These are phyloP conservation scores for Mycena venus DNA, from an alignment of 768 basidiomycete genomes.

Conservation along the genomic window DNA sequence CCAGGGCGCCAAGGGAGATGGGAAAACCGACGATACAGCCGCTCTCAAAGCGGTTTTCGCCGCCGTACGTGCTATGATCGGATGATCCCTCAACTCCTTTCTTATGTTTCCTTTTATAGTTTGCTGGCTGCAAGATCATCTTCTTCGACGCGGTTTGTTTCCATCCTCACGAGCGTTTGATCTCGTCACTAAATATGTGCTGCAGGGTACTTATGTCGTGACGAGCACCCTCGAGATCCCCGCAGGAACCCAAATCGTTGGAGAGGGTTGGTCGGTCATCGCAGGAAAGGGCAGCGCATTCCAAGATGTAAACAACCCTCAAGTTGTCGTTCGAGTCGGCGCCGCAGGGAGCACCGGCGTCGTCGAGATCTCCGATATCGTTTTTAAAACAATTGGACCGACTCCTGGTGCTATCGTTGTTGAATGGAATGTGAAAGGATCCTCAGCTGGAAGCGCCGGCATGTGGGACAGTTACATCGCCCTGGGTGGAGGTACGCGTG, in stretches of 20 bases:
- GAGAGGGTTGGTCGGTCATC: constrained; percentile 72
- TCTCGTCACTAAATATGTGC: too few relatives aligned
- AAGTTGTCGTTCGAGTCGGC: constrained; percentile 63
- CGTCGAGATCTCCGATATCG: constrained; percentile 73
- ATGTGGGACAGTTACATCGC: constrained; percentile 73
- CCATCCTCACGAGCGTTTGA: too few relatives aligned
- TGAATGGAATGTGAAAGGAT: constrained; percentile 77
- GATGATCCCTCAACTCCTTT: not conserved
- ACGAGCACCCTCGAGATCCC: constrained; percentile 69
- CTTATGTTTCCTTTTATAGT: constrained; percentile 52
- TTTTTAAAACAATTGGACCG: constrained; percentile 70
- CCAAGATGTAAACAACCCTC: constrained; percentile 56
- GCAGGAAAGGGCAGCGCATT: constrained; percentile 63
- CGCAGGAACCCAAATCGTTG: constrained; percentile 68
- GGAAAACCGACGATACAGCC: constrained; percentile 79
- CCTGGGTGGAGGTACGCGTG: constrained; percentile 53
- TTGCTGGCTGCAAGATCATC: constrained; percentile 81
- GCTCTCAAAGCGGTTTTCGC: constrained; percentile 75
- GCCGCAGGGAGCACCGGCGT: constrained; percentile 59
- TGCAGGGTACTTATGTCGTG: constrained; percentile 69
- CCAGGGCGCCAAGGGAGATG: constrained; percentile 81
- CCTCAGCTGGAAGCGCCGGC: constrained; percentile 66
- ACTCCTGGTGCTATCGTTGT: constrained; percentile 67
- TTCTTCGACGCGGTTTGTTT: constrained; percentile 88
- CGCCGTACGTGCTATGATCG: constrained; percentile 51